Evolutionary conservation across 495 filamentous ascomycete species (phyloP).

Genomic region (Usnea hakonensis): DNA sequence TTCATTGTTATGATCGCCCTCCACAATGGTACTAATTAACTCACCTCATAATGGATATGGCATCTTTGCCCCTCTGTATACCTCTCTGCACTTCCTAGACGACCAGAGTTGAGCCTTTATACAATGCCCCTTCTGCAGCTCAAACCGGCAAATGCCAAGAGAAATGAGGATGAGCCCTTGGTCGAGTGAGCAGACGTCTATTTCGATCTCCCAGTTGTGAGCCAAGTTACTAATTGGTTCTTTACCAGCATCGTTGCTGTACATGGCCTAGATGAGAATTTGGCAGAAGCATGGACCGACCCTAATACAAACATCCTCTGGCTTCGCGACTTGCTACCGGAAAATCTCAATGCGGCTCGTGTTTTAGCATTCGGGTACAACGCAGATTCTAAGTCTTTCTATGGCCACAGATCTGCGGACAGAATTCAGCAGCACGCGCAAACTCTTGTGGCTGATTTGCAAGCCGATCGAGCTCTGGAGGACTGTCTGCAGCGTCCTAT

Average conservation of each 20-base stretch:
- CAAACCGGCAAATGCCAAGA: not conserved
- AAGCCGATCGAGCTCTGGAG: constrained; percentile 24
- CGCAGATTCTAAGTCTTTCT: constrained; percentile 16
- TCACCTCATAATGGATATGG: not conserved
- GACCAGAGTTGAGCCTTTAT: not conserved
- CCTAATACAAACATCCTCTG: constrained; percentile 12
- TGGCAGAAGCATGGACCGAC: constrained; percentile 27
- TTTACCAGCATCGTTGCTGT: constrained; percentile 32
- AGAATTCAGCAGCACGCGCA: constrained; percentile 21
- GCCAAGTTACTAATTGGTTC: not conserved
- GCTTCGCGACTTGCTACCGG: constrained; percentile 21
- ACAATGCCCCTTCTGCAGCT: constrained; percentile 6
- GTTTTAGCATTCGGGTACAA: constrained; percentile 20
- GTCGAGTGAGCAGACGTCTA: not conserved
- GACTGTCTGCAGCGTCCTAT: constrained; percentile 28
- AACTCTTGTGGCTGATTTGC: constrained; percentile 26
- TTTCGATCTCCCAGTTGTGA: not conserved
- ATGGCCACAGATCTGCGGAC: constrained; percentile 18
- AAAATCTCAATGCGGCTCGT: constrained; percentile 10
- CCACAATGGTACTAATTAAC: not conserved
- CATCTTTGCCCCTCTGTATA: not conserved
- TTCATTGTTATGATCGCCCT: not conserved
- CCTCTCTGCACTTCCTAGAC: not conserved
- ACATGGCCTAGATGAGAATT: constrained; percentile 33
- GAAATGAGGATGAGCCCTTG: not conserved